These are phyloP conservation scores for Beauveria bassiana DNA, from an alignment of 2,329 filamentous ascomycete genomes.

Conservation along the genomic window DNA sequence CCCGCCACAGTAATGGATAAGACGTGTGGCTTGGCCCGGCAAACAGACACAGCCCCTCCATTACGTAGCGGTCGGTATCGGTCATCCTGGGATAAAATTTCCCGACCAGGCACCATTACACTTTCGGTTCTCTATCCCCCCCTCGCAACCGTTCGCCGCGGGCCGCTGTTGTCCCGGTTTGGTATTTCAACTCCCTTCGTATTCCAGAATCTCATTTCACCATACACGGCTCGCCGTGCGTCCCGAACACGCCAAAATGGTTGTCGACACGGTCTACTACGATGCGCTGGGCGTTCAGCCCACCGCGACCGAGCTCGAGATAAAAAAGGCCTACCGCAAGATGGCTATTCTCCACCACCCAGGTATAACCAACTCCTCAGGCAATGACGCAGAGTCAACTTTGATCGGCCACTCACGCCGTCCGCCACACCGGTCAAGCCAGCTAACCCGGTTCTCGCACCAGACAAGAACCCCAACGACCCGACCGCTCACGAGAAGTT, in stretches of 20 bases:
- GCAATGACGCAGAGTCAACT: neutral
- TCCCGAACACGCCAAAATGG: conserved; percentile 49
- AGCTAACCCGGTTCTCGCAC: conserved; percentile 5
- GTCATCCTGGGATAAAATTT: conserved; percentile 14
- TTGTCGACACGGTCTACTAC: conserved; percentile 83
- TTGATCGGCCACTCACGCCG: neutral
- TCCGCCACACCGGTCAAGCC: neutral
- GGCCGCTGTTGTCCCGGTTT: neutral
- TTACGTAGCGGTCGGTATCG: conserved; percentile 23
- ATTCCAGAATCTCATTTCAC: neutral
- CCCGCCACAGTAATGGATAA: conserved; percentile 4
- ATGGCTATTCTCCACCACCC: conserved; percentile 90
- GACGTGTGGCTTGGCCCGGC: neutral
- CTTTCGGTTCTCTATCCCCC: neutral
- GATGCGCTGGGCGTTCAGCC: conserved; percentile 78
- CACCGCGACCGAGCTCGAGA: conserved; percentile 81
- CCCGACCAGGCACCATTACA: conserved; percentile 9
- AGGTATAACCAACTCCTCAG: conserved; percentile 39
- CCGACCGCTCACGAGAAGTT: conserved; percentile 91
- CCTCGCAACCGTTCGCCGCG: neutral
- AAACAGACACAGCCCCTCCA: conserved; percentile 26
- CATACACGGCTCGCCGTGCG: neutral
- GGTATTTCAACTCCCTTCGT: neutral
- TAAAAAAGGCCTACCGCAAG: conserved; percentile 95
- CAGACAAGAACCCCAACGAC: conserved; percentile 97